These are phyloP conservation scores for Microcyclosporella mali DNA, from an alignment of 2,329 filamentous ascomycete species.

Conservation along the genomic window DNA sequence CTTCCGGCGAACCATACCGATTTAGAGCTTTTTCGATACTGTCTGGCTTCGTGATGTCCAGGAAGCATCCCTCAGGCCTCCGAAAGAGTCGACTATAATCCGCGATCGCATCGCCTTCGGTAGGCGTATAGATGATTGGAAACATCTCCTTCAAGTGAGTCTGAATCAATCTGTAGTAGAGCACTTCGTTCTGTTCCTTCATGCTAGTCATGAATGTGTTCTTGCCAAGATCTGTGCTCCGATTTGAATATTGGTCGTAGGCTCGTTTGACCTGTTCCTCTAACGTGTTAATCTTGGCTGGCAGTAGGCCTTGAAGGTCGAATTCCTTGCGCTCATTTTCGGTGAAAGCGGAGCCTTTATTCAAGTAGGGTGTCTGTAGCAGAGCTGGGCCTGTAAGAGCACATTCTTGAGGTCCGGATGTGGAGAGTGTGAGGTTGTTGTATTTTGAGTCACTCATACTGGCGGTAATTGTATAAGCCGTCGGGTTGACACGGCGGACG, in stretches of 20 bases:
- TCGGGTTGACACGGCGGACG: too few relatives aligned
- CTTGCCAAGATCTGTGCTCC: slow-evolving; percentile 63
- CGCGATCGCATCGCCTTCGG: slow-evolving; percentile 80
- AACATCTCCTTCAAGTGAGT: slow-evolving; percentile 84
- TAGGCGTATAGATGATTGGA: slow-evolving; percentile 83
- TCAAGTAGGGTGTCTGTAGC: slow-evolving; percentile 63
- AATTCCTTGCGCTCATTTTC: slow-evolving; percentile 62
- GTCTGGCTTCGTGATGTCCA: slow-evolving; percentile 63
- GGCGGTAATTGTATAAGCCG: too few relatives aligned
- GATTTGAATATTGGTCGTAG: slow-evolving; percentile 68
- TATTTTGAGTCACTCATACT: slow-evolving; percentile 2
- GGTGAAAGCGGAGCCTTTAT: slow-evolving; percentile 77
- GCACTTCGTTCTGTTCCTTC: slow-evolving; percentile 77
- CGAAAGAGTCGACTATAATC: slow-evolving; percentile 76
- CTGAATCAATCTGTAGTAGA: slow-evolving; percentile 72
- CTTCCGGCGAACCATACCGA: slow-evolving; percentile 63
- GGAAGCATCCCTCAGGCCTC: slow-evolving; percentile 71
- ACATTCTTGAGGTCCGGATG: slow-evolving; percentile 7
- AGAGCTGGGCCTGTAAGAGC: slow-evolving; percentile 37
- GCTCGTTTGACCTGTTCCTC: slow-evolving; percentile 71
- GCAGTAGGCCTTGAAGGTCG: slow-evolving; percentile 66
- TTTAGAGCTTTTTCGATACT: slow-evolving; percentile 60
- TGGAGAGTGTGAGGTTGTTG: slow-evolving; percentile 7
- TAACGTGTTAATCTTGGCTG: slow-evolving; percentile 64
- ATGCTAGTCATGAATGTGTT: slow-evolving; percentile 83